phyloP scores from a whole-genome alignment of 208 protist genomes.

The Zelonia costaricensis region DNA sequence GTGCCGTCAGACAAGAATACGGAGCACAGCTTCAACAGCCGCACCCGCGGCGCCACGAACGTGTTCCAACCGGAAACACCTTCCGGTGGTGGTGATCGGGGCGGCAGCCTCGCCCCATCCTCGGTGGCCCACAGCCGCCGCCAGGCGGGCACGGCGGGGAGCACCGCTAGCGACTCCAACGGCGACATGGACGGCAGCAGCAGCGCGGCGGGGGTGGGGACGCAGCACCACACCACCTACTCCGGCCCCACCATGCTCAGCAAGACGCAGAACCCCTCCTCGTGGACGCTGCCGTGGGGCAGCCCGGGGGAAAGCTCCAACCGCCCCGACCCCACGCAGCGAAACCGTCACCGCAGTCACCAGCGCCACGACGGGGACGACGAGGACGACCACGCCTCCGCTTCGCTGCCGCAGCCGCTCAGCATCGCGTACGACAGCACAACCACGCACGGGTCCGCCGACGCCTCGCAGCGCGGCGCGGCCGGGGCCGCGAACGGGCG shows the following conservation, averaged over 20 bases:
- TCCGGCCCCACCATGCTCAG: not conserved
- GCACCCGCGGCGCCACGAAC: not conserved
- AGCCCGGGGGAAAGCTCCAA: no score
- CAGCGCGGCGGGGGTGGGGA: not conserved
- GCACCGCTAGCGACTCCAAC: not conserved
- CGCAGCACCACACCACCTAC: no score
- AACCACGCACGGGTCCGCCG: slow-evolving; percentile 4
- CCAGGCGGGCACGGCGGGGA: not conserved
- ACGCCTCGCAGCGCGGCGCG: not conserved
- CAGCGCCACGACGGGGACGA: not conserved
- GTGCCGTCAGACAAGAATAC: no score
- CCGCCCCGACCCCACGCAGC: no score
- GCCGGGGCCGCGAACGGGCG: not conserved
- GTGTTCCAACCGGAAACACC: not conserved
- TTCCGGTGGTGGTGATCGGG: not conserved
- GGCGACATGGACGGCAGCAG: not conserved
- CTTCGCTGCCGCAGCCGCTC: slow-evolving; percentile 9
- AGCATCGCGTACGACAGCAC: slow-evolving; percentile 18
- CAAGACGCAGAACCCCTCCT: no score
- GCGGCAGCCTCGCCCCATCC: not conserved
- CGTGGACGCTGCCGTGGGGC: not conserved
- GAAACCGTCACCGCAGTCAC: not conserved
- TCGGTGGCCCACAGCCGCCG: not conserved
- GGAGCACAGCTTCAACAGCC: not conserved
- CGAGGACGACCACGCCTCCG: slow-evolving; percentile 7